These are phyloP conservation scores for Vaccinium vitisidaea DNA, from an alignment of 148 eudicot species.

Conservation along the genomic window DNA sequence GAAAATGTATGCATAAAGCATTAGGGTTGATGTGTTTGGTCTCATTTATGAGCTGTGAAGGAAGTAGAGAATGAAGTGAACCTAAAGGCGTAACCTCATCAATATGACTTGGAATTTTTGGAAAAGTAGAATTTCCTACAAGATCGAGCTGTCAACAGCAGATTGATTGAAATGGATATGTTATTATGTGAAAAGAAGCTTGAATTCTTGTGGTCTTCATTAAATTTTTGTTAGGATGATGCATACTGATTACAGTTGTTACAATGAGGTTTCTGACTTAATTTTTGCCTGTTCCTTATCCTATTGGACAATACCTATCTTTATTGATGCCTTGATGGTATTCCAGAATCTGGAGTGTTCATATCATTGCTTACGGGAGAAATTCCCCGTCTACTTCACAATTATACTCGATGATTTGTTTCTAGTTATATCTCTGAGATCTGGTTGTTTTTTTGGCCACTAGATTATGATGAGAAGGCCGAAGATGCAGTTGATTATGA, in stretches of 20 bases:
- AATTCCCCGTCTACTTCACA: neutral
- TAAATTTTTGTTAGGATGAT: constrained; percentile 11
- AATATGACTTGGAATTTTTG: neutral
- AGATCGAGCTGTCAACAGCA: neutral
- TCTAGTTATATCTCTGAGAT: constrained; percentile 16
- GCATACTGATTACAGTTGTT: neutral
- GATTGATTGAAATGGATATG: neutral
- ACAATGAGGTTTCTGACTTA: neutral
- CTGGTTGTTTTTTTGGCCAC: constrained; percentile 10
- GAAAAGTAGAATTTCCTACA: neutral
- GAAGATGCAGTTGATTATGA: constrained; percentile 98
- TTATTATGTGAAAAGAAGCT: neutral
- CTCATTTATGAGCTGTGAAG: neutral
- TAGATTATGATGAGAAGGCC: constrained; percentile 93
- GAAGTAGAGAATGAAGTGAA: neutral
- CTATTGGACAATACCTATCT: neutral
- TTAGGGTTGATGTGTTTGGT: neutral
- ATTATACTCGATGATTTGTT: neutral
- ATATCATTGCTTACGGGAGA: constrained; percentile 5
- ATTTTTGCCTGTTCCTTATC: neutral
- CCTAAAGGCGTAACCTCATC: neutral
- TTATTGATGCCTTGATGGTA: neutral
- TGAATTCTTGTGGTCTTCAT: neutral
- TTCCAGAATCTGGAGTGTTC: constrained; percentile 1
- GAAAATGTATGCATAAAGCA: neutral